Evolutionary conservation across 495 filamentous ascomycete species (phyloP).

Genomic region (Aspergillus wentii): DNA sequence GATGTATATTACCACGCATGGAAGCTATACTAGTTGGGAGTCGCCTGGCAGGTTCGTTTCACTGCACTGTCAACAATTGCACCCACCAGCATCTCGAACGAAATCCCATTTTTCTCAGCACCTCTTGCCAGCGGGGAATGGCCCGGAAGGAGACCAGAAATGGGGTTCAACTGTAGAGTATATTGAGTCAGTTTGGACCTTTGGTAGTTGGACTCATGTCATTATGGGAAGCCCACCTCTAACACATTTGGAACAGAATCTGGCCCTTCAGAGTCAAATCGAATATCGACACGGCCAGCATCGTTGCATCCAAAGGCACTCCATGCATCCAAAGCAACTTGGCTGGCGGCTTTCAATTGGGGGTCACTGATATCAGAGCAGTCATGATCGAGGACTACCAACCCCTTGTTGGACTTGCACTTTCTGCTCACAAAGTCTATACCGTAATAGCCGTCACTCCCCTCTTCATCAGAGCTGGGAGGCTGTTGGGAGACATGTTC

Average conservation of each 20-base stretch:
- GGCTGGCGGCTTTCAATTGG: slow-evolving; percentile 9
- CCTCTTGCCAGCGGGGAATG: slow-evolving; percentile 5
- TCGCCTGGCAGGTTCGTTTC: too few species aligned
- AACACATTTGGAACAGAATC: slow-evolving; percentile 6
- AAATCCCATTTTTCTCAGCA: slow-evolving; percentile 4
- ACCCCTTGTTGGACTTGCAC: slow-evolving; percentile 5
- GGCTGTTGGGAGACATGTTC: slow-evolving; percentile 5
- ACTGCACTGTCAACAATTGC: slow-evolving; percentile 6
- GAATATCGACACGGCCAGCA: slow-evolving; percentile 17
- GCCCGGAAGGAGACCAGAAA: slow-evolving; percentile 7
- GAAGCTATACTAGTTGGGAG: too few species aligned
- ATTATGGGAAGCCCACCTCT: slow-evolving; percentile 4
- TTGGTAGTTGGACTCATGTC: too few species aligned
- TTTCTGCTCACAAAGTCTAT: slow-evolving; percentile 5
- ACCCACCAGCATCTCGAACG: slow-evolving; percentile 5
- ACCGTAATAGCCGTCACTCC: not conserved
- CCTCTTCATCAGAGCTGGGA: not conserved
- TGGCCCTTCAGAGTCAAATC: slow-evolving; percentile 5
- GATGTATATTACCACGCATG: too few species aligned
- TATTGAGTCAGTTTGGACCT: not conserved
- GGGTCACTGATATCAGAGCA: slow-evolving; percentile 3
- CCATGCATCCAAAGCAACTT: slow-evolving; percentile 12
- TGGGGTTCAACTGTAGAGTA: slow-evolving; percentile 5
- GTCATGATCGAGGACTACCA: not conserved
- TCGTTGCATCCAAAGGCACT: slow-evolving; percentile 12